Evolutionary conservation across 129 eudicot species (phyloP).

Genomic region (Artemisia argyi): DNA sequence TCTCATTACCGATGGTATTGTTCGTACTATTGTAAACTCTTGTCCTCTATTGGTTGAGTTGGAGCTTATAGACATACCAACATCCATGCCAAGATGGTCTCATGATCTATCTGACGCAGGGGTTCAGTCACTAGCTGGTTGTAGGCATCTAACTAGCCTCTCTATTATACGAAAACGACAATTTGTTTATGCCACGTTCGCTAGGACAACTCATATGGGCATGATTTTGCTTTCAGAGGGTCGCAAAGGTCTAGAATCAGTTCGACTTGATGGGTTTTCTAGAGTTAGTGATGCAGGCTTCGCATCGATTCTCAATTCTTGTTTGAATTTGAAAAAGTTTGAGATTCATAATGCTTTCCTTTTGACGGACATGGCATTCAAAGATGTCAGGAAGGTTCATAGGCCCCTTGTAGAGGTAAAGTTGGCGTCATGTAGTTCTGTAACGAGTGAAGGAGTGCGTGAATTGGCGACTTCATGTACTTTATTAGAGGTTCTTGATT

Average conservation of each 20-base stretch:
- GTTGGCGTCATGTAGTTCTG: slow-evolving; percentile 37
- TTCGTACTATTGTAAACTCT: slow-evolving; percentile 30
- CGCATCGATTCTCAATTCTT: slow-evolving; percentile 44
- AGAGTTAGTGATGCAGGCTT: slow-evolving; percentile 69
- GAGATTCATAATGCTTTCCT: slow-evolving; percentile 45
- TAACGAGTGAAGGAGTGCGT: slow-evolving; percentile 51
- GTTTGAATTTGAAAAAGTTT: slow-evolving; percentile 48
- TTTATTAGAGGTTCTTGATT: slow-evolving; percentile 45
- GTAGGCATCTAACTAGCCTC: slow-evolving; percentile 43
- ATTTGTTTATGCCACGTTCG: slow-evolving; percentile 33
- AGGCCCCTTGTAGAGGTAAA: slow-evolving; percentile 50
- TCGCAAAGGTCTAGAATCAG: slow-evolving; percentile 50
- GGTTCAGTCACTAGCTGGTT: slow-evolving; percentile 40
- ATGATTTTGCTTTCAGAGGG: slow-evolving; percentile 61
- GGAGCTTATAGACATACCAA: slow-evolving; percentile 69
- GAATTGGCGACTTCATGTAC: slow-evolving; percentile 37
- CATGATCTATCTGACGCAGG: slow-evolving; percentile 53
- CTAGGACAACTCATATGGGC: slow-evolving; percentile 50
- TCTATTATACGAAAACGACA: slow-evolving; percentile 49
- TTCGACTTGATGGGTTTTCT: slow-evolving; percentile 64
- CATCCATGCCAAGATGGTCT: slow-evolving; percentile 12
- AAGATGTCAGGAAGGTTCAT: slow-evolving; percentile 33
- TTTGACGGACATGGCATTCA: slow-evolving; percentile 56
- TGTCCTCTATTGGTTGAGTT: slow-evolving; percentile 56
- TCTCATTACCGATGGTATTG: slow-evolving; percentile 45